Conservation (phyloP, 2,329 filamentous ascomycete species). For the Pseudogymnoascus sp. region DNA sequence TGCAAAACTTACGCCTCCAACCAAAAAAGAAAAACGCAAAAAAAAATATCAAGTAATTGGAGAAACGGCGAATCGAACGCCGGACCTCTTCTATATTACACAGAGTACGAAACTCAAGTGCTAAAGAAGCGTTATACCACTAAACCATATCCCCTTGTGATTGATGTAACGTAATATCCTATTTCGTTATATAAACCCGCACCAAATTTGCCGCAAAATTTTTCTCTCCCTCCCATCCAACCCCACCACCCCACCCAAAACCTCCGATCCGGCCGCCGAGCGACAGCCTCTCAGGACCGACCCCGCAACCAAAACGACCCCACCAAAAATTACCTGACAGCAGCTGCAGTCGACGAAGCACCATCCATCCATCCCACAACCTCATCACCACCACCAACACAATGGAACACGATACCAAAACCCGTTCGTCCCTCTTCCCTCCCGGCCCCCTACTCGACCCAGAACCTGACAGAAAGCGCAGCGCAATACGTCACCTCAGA, state of each 20-base stretch:
- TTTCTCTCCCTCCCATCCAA: neutral
- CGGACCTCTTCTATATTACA: constrained; percentile 6
- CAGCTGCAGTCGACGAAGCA: neutral
- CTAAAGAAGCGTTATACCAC: constrained; percentile 6
- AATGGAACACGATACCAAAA: constrained; percentile 72
- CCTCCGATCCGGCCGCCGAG: neutral
- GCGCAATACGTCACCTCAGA: constrained; percentile 74
- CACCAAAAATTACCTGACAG: constrained; percentile 1
- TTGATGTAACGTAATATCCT: neutral
- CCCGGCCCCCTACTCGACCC: neutral
- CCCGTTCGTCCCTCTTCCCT: constrained; percentile 43
- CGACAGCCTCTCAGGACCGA: neutral
- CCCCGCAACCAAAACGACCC: neutral
- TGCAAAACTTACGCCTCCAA: neutral
- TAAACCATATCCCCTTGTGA: constrained; percentile 5
- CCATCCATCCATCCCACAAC: neutral
- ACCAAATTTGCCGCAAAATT: neutral
- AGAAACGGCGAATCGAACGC: constrained; percentile 7
- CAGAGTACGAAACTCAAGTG: constrained; percentile 3
- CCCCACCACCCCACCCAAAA: neutral
- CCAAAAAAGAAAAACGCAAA: neutral
- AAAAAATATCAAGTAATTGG: constrained; percentile 2
- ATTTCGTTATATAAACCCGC: neutral
- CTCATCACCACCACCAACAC: constrained; percentile 7
- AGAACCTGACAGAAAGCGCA: constrained; percentile 29